Evolutionary conservation across 2,329 filamentous ascomycete genomes (phyloP), one percentile per base, ranked within the genome.

Genomic region (Epichloe amarillans): DNA sequence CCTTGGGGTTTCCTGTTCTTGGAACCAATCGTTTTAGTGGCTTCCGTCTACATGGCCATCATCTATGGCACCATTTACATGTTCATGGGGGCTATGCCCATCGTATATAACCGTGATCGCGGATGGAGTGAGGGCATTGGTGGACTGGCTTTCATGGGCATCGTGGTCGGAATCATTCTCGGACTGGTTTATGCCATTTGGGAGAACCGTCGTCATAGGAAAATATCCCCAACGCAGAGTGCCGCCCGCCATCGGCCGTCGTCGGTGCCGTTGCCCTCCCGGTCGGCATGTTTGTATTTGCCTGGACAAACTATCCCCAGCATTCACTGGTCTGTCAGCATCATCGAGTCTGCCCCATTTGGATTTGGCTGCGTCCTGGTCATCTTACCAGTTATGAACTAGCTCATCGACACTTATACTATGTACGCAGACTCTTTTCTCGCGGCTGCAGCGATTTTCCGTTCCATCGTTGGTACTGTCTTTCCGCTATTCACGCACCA

Each of bases 391-490:
- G 64, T 78, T 35, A 72, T 77, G 57, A 80, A 76, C 63, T 84
- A 83, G 65, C 71, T 84, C 8, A 76, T 84, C 55, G 82, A 84
- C 60, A 64, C 76, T 2, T 79, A 86, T 64, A 79, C 79, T 44
- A 82, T 88, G 58, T 88, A 81, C 57, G 84, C 86, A 0, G 84
- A 84, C 0, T 84, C 79, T 0, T 82, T 81, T 0, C 69, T 88
- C 10, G 84, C 84, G 2, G 83, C 82, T 43, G 85, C 80, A 63
- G 71, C 77, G 2, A 76, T 87, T 19, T 65, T 87, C n/a, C 77
- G 84, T 43, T 83, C 80, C 0, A 62, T 83, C 8, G 83, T 86
- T 53, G 83, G 82, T 50, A 77, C 80, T 1, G 79, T 75, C 0
- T 86, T 87, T 65, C 83, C 83, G 0, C 70, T 87, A 0, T 86